Evolutionary conservation across 1,284 basidiomycete species (phyloP).

Genomic region (Trametes sp.): DNA sequence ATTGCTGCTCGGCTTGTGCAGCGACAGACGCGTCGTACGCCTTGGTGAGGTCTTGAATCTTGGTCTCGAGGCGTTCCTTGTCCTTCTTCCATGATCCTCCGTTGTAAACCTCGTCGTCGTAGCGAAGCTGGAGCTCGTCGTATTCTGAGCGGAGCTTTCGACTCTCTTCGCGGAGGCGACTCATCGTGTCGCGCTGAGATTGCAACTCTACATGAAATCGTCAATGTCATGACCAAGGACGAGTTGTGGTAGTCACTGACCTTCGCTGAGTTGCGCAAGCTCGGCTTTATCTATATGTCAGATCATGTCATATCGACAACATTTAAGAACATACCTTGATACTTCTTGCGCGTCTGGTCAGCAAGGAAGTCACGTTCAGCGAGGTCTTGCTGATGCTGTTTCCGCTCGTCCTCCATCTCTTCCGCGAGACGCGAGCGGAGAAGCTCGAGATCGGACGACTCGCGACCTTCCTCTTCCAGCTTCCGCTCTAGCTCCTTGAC

Average conservation of each 20-base stretch:
- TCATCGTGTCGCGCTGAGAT: conserved; percentile 78
- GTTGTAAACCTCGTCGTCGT: conserved; percentile 81
- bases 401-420: conserved; percentile 79
- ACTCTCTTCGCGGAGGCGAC: conserved; percentile 80
- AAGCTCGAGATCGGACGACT: conserved; percentile 70
- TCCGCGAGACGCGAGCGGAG: conserved; percentile 72
- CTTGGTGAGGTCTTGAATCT: conserved; percentile 78
- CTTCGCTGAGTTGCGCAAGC: conserved; percentile 80
- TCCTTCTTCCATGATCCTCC: conserved; percentile 87
- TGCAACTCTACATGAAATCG: conserved; percentile 63
- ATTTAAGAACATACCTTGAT: conserved; percentile 63
- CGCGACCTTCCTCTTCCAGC: conserved; percentile 72
- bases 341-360: conserved; percentile 84
- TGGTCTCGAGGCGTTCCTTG: conserved; percentile 84
- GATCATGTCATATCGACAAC: not conserved
- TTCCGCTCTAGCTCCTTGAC: conserved; percentile 69
- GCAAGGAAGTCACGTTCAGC: conserved; percentile 78
- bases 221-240: conserved; percentile 12
- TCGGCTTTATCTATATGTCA: conserved; percentile 55
- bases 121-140: conserved; percentile 77
- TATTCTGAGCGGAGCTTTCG: conserved; percentile 79
- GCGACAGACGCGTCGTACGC: conserved; percentile 80
- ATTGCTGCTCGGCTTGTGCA: conserved; percentile 81
- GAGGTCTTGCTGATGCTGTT: conserved; percentile 79
- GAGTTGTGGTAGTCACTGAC: conserved; percentile 43